Base-by-base conservation (phyloP, 228 moss, liverwort and hornwort species). In the Sphagnum fallax region DNA sequence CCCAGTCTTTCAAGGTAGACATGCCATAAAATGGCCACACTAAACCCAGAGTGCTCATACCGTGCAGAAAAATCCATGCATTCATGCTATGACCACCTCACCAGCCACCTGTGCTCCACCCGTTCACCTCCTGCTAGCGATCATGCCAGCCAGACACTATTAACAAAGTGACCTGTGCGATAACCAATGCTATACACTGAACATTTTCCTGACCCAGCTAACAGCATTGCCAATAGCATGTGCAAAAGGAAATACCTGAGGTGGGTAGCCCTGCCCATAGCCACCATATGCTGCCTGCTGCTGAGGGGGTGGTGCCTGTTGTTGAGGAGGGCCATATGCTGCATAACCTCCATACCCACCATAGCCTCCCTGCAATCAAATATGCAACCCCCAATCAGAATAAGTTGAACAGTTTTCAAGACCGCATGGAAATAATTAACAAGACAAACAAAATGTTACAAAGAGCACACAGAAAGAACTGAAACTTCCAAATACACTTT, bases 41-140 rank as follows among this genome's bases (percentile, higher is more conserved):
- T 53, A 48, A 66, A 68, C 69, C 82, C 77, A 79, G 62, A 74
- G 83, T 82, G 88, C 83, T 85, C 95, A 93, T 90, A 92, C 92
- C 95, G 90, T 89, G 80, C 82, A 79, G 55, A 78, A 82, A 82
- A 77, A 82, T 74, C 80, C 83, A 91, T 74, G 88, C 79, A 87
- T 87, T 73, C 84, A 89, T 90, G 90, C 88, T 71, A 88, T 84
- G 84, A 90, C 82, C 79, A 86, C 89, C 86, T 96, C 92, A 96
- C 96, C 96, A 96, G 88, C 92, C 96, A 92, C 97, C 93, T 87
- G 83, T 83, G 91, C 89, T 97, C 97, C 97, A 97, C 77, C 97
- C 97, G 91, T 91, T 93, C 93, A 97, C 93, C 88, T 97, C 97
- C 97, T 93, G 91, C 88, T 97, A 84, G 75, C 80, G 74, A 83